phyloP scores from a whole-genome alignment of 2,329 filamentous ascomycete genomes.

The Pezicula carpinea region DNA sequence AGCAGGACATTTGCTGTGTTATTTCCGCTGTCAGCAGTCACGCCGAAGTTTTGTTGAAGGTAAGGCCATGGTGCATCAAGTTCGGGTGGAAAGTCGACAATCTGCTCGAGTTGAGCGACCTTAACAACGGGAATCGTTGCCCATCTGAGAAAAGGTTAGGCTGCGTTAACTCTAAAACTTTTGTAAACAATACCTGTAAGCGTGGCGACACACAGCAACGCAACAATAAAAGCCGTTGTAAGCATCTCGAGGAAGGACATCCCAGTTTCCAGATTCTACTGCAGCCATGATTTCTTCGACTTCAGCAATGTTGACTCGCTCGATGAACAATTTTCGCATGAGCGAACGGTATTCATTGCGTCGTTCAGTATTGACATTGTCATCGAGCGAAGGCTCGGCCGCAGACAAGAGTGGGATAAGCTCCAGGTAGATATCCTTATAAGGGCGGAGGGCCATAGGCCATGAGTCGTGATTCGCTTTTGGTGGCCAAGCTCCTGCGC shows the following conservation, averaged over 20 bases:
- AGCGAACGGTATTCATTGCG: too few relatives aligned
- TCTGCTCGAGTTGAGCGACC: slow-evolving; percentile 29
- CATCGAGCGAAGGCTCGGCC: slow-evolving; percentile 20
- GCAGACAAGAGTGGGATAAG: slow-evolving; percentile 23
- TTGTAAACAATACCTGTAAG: too few relatives aligned
- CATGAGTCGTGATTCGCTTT: slow-evolving; percentile 19
- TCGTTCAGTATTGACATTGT: slow-evolving; percentile 18
- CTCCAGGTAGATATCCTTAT: slow-evolving; percentile 27
- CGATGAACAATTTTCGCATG: too few relatives aligned
- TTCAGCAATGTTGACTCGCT: too few relatives aligned
- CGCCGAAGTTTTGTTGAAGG: slow-evolving; percentile 29
- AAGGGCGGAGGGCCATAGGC: slow-evolving; percentile 26
- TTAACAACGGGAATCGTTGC: slow-evolving; percentile 30
- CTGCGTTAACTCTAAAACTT: too few relatives aligned
- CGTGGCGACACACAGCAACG: slow-evolving; percentile 29
- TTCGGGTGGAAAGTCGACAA: slow-evolving; percentile 27
- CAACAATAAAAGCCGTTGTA: slow-evolving; percentile 32
- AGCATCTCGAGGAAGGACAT: slow-evolving; percentile 23
- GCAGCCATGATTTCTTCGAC: slow-evolving; percentile 1
- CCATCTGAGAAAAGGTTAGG: too few relatives aligned
- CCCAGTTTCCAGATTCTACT: slow-evolving; percentile 23
- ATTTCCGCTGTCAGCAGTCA: slow-evolving; percentile 29
- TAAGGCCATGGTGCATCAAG: slow-evolving; percentile 28
- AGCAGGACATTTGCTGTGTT: slow-evolving; percentile 28
- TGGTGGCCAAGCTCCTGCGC: slow-evolving; percentile 22